Evolutionary conservation across 2,329 filamentous ascomycete species (phyloP), one percentile per base, ranked within the genome.

Genomic region (Chrysoporthe austroafricana): DNA sequence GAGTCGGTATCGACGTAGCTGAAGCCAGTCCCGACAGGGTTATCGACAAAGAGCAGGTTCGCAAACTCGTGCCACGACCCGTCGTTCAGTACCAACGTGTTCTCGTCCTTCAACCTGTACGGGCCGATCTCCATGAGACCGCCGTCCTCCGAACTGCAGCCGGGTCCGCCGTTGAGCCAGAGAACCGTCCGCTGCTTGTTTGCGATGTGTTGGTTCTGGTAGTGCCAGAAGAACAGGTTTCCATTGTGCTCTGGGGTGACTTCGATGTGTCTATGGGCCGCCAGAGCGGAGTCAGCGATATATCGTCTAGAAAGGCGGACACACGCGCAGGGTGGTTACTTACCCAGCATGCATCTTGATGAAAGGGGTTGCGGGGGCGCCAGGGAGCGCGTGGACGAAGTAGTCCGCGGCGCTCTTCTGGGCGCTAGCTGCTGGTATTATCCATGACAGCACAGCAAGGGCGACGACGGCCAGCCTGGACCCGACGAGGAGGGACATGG

Each of bases 31-130:
- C 96, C 96, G 46, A 98, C 94, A 0, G 96, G 96, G 76, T 98
- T 96, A 76, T 99, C 96, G 69, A 99, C 93, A 76, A 99, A 99
- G 68, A 99, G 87, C 63, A 99, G 80, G 75, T 99, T 99, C 71
- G 96, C 93, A 76, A 98, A 99, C 81, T 99, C 95, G 79, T 97
- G 91, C 96, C 96, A 99, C 0, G 94, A 94, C n/a, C 96, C 96
- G 66, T 96, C 91, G 78, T 97, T 97, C 77, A 93, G 89, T 67
- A 83, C 84, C 67, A 99, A 82, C 4, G 74, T 90, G 84, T 79
- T 85, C 79, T 91, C 87, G 72, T 95, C 87, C 75, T 91, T 90
- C 67, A 99, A 82, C 71, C 96, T 86, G 78, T 97, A 99, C 2
- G 96, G 96, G 0, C 96, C 96, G 71, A 99, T 88, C 79, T 99